Evolutionary conservation across 73 alveolate species (phyloP).

Genomic region (Paramecium bursaria): DNA sequence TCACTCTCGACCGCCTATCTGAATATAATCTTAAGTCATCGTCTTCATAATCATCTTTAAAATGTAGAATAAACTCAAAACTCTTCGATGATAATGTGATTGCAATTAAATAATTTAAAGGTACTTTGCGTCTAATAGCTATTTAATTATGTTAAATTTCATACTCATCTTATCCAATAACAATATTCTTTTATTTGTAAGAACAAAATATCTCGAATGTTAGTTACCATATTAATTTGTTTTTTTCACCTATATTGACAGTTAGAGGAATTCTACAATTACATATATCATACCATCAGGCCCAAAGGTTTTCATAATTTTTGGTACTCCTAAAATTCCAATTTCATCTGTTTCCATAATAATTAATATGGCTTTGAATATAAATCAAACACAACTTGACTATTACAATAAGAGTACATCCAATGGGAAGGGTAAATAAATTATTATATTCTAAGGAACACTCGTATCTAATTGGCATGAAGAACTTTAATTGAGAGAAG

Average conservation of each 20-base stretch:
- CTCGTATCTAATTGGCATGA: slow-evolving; percentile 93
- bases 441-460: slow-evolving; percentile 74
- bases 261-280: slow-evolving; percentile 22
- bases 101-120: slow-evolving; percentile 4
- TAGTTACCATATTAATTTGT: slow-evolving; percentile 51
- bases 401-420: slow-evolving; percentile 78
- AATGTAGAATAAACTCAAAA: slow-evolving; percentile 44
- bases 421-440: slow-evolving; percentile 63
- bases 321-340: slow-evolving; percentile 35
- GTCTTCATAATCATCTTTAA: slow-evolving; percentile 42
- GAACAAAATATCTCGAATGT: slow-evolving; percentile 36
- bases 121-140: slow-evolving; percentile 55
- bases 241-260: slow-evolving; percentile 26
- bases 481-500: slow-evolving; percentile 85
- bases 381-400: slow-evolving; percentile 69
- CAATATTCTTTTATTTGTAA: slow-evolving; percentile 44
- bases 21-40: slow-evolving; percentile 39
- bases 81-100: slow-evolving; percentile 13
- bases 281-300: slow-evolving; percentile 17
- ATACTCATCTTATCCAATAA: slow-evolving; percentile 34
- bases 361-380: too few relatives aligned
- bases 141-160: neutral
- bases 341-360: slow-evolving; percentile 23
- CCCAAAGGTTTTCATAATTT: slow-evolving; percentile 31
- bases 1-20: slow-evolving; percentile 31